Evolutionary conservation across 2,329 filamentous ascomycete genomes (phyloP), one percentile per base, ranked within the genome.

Genomic region (Phialophora macrospora): DNA sequence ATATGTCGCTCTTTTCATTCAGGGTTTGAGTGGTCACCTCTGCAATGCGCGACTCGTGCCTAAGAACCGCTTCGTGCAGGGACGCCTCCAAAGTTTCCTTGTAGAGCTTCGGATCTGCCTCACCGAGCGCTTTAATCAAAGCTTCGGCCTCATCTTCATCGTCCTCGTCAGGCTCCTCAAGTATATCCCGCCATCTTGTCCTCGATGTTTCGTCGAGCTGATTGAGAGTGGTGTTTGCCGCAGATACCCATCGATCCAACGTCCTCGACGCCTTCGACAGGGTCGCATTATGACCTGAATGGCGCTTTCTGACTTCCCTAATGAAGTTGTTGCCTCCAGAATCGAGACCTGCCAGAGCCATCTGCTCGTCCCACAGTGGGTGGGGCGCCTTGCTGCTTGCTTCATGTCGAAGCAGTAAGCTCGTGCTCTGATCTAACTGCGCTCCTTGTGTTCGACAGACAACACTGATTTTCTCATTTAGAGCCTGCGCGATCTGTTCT

Each of bases 401-500:
- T n/a, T 34, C 22, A 20, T 46, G 32, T 4, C 62, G 55, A 24
- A 66, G 17, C n/a, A 68, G 54, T 14, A 54, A n/a, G 17, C 28
- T 44, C 17, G 57, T 62, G 41, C 72, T 68, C 14, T 60, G 54
- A 20, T 34, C 41, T 24, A 72, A 55, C 30, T 48, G 55, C 20
- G 26, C 24, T 6, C 65, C 62, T 55, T 68, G 63, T 28, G 38
- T 49, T 28, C 62, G 60, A 24, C 67, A 62, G 17, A 72, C 64
- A 4, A 20, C 46, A 11, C 44, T n/a, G 20, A 73, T 49, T 22
- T 60, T 88, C 34, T 82, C 80, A 73, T 92, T 93, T 76, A 96
- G 85, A 3, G 85, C 83, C 41, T 84, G 81, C 30, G 92, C 85
- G 52, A 96, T 79, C 11, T 85, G 83, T 71, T 91, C 84, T 9